Conservation (phyloP, 1,139 yeast species). For the Yamadazyma kanchanaburiensis region DNA sequence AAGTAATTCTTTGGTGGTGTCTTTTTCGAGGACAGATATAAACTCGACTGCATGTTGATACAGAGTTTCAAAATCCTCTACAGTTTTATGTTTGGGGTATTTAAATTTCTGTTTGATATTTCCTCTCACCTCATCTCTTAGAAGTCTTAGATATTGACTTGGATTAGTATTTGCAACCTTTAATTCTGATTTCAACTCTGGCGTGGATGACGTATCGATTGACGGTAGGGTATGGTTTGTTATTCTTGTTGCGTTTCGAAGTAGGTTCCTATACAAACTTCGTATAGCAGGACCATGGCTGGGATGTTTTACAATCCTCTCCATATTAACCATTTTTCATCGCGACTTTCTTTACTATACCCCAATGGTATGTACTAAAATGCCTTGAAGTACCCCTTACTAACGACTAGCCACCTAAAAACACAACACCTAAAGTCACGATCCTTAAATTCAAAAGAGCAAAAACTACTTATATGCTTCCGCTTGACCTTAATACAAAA, state of each 20-base stretch:
- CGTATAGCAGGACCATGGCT: constrained; percentile 12
- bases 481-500: constrained; percentile 22
- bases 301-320: constrained; percentile 2
- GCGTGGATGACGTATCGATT: background rate
- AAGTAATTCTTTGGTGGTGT: background rate
- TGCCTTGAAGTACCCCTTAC: too few relatives aligned
- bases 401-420: constrained; percentile 29
- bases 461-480: constrained; percentile 42
- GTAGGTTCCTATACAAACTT: constrained; percentile 18
- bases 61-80: constrained; percentile 1
- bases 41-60: constrained; percentile 3
- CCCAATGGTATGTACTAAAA: too few relatives aligned
- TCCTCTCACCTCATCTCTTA: constrained; percentile 17
- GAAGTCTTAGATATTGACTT: constrained; percentile 5
- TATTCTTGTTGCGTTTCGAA: constrained; percentile 12
- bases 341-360: too few relatives aligned
- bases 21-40: constrained; percentile 1
- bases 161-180: constrained; percentile 7
- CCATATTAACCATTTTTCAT: too few relatives aligned
- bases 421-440: constrained; percentile 18
- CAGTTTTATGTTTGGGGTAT: background rate
- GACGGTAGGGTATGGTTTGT: background rate
- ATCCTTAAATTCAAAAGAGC: constrained; percentile 44
- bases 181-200: constrained; percentile 4
- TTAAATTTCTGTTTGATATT: constrained; percentile 17